Evolutionary conservation across 2,329 filamentous ascomycete species (phyloP).

Genomic region (Fusarium sp.): DNA sequence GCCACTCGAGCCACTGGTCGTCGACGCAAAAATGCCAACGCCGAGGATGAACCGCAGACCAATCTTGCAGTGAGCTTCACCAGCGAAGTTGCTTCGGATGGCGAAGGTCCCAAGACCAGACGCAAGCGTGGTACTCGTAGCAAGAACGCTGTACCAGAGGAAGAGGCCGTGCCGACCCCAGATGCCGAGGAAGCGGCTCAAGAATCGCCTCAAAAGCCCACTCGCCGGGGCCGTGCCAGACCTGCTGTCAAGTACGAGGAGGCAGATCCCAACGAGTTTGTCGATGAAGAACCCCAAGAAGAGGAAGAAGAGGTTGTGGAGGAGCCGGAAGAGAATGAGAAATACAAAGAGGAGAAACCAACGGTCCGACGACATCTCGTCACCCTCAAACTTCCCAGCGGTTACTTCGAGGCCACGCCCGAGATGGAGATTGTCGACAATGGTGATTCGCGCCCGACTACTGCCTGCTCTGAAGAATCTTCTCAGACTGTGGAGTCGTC

Average conservation of each 20-base stretch:
- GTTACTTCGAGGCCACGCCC: conserved; percentile 54
- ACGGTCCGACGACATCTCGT: conserved; percentile 49
- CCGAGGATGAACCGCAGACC: conserved; percentile 46
- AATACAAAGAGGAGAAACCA: conserved; percentile 47
- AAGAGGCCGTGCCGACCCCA: conserved; percentile 42
- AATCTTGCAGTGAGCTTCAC: conserved; percentile 51
- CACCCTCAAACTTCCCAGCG: conserved; percentile 57
- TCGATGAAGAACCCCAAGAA: conserved; percentile 44
- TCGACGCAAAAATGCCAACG: conserved; percentile 50
- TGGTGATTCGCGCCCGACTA: conserved; percentile 64
- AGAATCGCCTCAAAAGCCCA: conserved; percentile 40
- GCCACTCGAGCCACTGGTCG: conserved; percentile 48
- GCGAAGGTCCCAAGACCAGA: conserved; percentile 48
- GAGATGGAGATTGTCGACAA: conserved; percentile 55
- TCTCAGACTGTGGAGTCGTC: conserved; percentile 62
- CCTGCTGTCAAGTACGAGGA: conserved; percentile 48
- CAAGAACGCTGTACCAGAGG: conserved; percentile 42
- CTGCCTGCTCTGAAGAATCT: conserved; percentile 65
- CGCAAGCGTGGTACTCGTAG: conserved; percentile 49
- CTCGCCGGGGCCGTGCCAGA: conserved; percentile 45
- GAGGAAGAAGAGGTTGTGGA: conserved; percentile 32
- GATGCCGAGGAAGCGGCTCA: conserved; percentile 36
- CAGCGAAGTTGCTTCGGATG: conserved; percentile 50
- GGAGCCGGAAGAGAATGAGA: conserved; percentile 34
- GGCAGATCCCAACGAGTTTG: conserved; percentile 46